Evolutionary conservation across 768 basidiomycete species (phyloP), one percentile per base, ranked within the genome.

Genomic region (Termitomyces sp.): DNA sequence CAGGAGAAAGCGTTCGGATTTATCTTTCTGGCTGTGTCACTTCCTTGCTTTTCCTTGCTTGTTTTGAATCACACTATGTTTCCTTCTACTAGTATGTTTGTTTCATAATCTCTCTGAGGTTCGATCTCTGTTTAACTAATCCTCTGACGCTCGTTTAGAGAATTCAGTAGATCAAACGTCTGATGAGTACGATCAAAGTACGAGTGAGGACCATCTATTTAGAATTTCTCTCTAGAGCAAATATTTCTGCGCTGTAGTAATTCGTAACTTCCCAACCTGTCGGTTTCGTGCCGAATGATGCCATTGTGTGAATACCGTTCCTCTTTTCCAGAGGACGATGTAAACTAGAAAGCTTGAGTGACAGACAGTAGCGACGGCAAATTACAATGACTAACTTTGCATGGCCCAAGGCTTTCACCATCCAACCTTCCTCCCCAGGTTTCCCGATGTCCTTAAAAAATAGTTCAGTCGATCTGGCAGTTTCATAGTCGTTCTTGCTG

Each of bases 171-270:
- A n/a, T n/a, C n/a, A n/a, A n/a, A n/a, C n/a, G n/a, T n/a, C n/a
- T n/a, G n/a, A n/a, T n/a, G n/a, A n/a, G n/a, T n/a, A n/a, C n/a
- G n/a, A n/a, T n/a, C n/a, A n/a, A n/a, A n/a, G n/a, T n/a, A n/a
- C n/a, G n/a, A n/a, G n/a, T n/a, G n/a, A n/a, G n/a, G n/a, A n/a
- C n/a, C n/a, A n/a, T n/a, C n/a, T n/a, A n/a, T n/a, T n/a, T n/a
- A n/a, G n/a, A n/a, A n/a, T n/a, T n/a, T 36, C 56, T 52, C 45
- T 57, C 56, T 33, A 41, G 41, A 13, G 56, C 51, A 15, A 46
- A 59, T 16, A 61, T 35, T 52, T 62, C 60, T 12, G 57, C 36
- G 35, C 52, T 56, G 27, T 62, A 56, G 55, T 59, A 62, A 18
- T 55, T 56, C 16, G 58, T 59, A 16, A 59, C 53, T 20, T 59